A percentile compares a stretch with the other conserved stretches of the same genome.
Conservation (phyloP, 805 yeast species). For the Limtongia smithiae region DNA sequence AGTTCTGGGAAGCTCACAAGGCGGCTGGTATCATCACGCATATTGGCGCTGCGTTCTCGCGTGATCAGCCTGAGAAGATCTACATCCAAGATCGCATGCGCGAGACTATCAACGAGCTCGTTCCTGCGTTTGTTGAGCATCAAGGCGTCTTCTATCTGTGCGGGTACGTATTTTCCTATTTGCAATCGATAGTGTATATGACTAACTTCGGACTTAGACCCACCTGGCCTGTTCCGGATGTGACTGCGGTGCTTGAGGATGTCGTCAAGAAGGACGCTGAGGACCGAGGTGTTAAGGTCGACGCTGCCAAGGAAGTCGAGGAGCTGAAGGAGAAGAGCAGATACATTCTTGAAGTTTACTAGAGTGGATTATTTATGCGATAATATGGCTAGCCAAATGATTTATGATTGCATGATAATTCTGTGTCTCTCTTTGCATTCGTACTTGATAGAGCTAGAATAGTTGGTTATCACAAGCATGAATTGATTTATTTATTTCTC, state of each 20-base stretch:
- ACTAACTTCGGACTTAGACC: constrained; percentile 48
- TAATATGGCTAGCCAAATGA: no score
- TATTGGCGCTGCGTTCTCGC: constrained; percentile 95
- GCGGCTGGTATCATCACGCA: constrained; percentile 90
- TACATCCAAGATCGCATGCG: constrained; percentile 93
- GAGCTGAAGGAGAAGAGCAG: constrained; percentile 90
- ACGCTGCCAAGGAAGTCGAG: constrained; percentile 77
- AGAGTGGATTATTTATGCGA: no score
- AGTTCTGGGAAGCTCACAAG: constrained; percentile 93
- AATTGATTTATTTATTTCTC: no score
- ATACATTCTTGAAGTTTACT: constrained; percentile 90
- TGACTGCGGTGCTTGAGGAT: constrained; percentile 83
- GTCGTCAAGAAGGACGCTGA: constrained; percentile 70
- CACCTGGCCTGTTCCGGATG: constrained; percentile 98
- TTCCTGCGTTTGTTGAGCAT: constrained; percentile 71
- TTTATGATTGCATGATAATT: no score
- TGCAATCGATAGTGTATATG: background rate
- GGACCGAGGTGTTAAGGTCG: constrained; percentile 61
- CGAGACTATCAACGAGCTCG: constrained; percentile 66
- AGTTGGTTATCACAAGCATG: no score
- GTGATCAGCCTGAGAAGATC: constrained; percentile 93
- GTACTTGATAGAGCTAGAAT: no score
- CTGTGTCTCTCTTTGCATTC: no score
- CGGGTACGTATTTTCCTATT: constrained; percentile 39
- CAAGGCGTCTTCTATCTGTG: constrained; percentile 91